phyloP scores from a whole-genome alignment of 257 asterid species.

The Oldenlandia corymbosa region DNA sequence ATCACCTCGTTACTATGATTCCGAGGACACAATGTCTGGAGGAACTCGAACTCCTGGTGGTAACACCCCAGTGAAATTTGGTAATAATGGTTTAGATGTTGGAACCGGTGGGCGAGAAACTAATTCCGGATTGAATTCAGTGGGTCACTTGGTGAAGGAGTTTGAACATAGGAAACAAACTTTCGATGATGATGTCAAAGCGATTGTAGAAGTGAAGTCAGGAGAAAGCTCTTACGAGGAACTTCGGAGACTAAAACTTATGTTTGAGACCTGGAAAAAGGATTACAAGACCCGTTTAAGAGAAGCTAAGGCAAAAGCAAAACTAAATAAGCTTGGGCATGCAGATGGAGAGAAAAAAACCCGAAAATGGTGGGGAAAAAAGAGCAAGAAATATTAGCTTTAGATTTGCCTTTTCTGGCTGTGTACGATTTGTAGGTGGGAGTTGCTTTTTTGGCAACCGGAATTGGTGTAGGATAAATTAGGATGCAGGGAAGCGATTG shows the following conservation, averaged over 20 bases:
- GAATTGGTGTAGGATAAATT: background rate
- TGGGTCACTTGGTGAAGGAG: constrained; percentile 52
- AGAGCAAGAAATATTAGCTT: constrained; percentile 28
- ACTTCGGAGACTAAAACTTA: constrained; percentile 43
- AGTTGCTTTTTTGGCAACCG: background rate
- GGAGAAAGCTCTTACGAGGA: constrained; percentile 40
- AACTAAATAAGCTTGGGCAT: constrained; percentile 33
- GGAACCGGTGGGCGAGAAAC: constrained; percentile 31
- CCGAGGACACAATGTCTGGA: constrained; percentile 50
- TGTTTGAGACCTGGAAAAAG: constrained; percentile 62
- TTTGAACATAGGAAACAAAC: constrained; percentile 48
- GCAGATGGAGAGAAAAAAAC: constrained; percentile 42
- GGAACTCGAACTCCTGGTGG: constrained; percentile 63
- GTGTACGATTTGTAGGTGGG: constrained; percentile 14
- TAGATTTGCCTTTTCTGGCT: background rate
- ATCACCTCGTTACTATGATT: constrained; percentile 58
- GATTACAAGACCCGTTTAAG: constrained; percentile 58
- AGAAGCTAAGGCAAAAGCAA: constrained; percentile 54
- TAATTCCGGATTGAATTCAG: constrained; percentile 32
- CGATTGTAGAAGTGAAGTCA: constrained; percentile 39
- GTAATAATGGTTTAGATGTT: constrained; percentile 30
- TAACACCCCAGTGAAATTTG: constrained; percentile 45
- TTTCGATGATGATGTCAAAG: constrained; percentile 50
- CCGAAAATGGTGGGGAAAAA: constrained; percentile 76
- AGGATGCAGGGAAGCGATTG: background rate